Evolutionary conservation across 1,139 yeast species (phyloP), one percentile per base, ranked within the genome.

Genomic region (Suhomyces guaymorum): DNA sequence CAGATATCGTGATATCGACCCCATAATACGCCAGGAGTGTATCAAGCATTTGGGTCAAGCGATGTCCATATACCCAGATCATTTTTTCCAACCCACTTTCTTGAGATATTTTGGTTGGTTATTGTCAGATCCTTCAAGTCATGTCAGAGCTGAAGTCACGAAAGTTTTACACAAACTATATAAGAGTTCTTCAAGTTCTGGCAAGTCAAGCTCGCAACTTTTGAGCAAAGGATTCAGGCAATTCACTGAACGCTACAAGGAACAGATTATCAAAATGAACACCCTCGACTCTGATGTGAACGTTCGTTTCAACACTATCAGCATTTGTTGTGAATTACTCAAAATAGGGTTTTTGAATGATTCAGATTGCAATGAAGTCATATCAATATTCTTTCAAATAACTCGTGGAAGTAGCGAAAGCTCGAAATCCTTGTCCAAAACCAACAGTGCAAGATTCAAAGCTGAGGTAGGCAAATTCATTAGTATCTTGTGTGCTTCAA

Each of bases 61-160:
- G 84, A 83, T 87, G 66, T 66, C 72, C n/a, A 54, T 63, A 6
- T 75, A 74, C 43, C 95, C 96, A 0, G 88, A 82, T 38, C 63
- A 71, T 37, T 89, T 85, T 50, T 71, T 84, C 47, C 85, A 80
- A 41, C 80, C 83, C 2, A 64, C 79, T 1, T 85, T 79, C 52
- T 67, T 89, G 41, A 74, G 90, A 42, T 86, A 85, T 53, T 75
- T 83, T 52, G 96, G 96, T 3, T 85, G 95, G 94, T 67, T 87
- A 15, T 62, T 89, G 30, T 80, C 92, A 7, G 97, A 90, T 51
- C 70, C 80, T 2, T 72, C 75, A 14, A 59, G 74, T 11, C 46
- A 57, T 3, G 94, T 87, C 1, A 71, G 96, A 44, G 54, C 66
- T 5, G 92, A 85, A 48, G 89, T 80, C 1, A 55, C 84, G 14